Percentiles rank a stretch among this genome's conserved stretches.
These are phyloP conservation scores for Poa annua DNA, from an alignment of 176 grass and related monocot species.

Conservation along the genomic window DNA sequence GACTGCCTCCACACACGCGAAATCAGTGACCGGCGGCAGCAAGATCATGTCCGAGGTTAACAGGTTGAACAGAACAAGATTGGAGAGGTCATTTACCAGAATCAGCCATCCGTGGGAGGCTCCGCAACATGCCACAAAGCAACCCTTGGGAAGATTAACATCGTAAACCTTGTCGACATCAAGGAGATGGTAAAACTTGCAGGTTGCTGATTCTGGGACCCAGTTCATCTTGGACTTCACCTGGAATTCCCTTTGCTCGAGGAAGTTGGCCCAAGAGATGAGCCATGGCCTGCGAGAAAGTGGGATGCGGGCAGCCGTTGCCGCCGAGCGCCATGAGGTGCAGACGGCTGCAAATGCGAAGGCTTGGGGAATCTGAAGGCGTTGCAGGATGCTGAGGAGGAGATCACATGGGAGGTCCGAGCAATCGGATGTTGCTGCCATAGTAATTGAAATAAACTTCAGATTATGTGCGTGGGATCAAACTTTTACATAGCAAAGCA, in stretches of 20 bases:
- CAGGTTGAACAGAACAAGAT: slow-evolving; percentile 16
- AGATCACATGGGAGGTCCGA: slow-evolving; percentile 33
- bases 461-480: not conserved
- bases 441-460: not conserved
- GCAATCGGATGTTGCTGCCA: slow-evolving; percentile 19
- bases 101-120: slow-evolving; percentile 23
- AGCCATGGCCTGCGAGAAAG: slow-evolving; percentile 6
- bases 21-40: not conserved
- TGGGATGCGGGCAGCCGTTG: not conserved
- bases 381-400: slow-evolving; percentile 5
- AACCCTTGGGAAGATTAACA: slow-evolving; percentile 7
- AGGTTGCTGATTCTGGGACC: not conserved
- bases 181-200: slow-evolving; percentile 6
- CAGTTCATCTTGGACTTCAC: not conserved
- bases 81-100: not conserved
- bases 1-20: not conserved
- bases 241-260: not conserved
- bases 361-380: slow-evolving; percentile 5
- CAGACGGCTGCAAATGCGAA: slow-evolving; percentile 24
- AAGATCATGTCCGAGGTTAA: not conserved
- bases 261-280: slow-evolving; percentile 1
- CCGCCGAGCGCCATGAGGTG: not conserved
- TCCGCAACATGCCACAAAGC: not conserved
- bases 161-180: not conserved
- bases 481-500: not conserved